These are phyloP conservation scores for Rhodotorula graminis DNA, from an alignment of 768 basidiomycete genomes.

Conservation along the genomic window DNA sequence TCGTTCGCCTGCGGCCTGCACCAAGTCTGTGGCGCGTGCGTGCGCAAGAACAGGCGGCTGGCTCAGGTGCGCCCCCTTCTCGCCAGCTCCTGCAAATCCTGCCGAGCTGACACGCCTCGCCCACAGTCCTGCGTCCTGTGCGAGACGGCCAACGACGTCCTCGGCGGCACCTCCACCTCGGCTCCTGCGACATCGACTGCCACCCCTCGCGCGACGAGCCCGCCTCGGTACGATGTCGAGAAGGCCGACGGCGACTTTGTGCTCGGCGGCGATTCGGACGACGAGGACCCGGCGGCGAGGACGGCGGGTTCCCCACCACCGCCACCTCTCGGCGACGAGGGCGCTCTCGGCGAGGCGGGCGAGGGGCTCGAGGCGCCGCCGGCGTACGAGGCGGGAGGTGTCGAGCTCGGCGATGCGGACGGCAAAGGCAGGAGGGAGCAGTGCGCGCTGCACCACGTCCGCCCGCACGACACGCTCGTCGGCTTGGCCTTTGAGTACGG, in stretches of 20 bases:
- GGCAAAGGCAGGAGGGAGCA: neutral
- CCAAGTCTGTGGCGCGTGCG: slow-evolving; percentile 6
- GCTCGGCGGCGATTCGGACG: slow-evolving; percentile 31
- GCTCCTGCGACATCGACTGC: neutral
- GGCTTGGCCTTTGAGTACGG: slow-evolving; percentile 28
- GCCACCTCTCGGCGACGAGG: neutral
- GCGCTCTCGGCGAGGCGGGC: neutral
- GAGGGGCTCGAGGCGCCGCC: neutral
- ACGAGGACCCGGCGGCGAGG: slow-evolving; percentile 2
- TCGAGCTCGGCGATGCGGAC: neutral
- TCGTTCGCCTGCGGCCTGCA: slow-evolving; percentile 16
- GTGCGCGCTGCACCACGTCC: slow-evolving; percentile 27
- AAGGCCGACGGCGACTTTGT: slow-evolving; percentile 14
- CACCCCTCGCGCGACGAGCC: neutral
- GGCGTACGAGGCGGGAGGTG: neutral
- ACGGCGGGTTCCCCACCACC: neutral
- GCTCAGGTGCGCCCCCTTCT: neutral
- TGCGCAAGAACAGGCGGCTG: neutral
- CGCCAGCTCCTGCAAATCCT: neutral
- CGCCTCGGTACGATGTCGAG: neutral
- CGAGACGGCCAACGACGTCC: slow-evolving; percentile 7
- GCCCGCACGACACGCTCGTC: slow-evolving; percentile 23
- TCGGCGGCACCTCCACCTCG: neutral
- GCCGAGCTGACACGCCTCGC: neutral
- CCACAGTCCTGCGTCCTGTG: slow-evolving; percentile 21